Percentiles rank a stretch among this genome's conserved stretches.
These are phyloP conservation scores for Solanum chilense DNA, from an alignment of 257 asterid species.

Conservation along the genomic window DNA sequence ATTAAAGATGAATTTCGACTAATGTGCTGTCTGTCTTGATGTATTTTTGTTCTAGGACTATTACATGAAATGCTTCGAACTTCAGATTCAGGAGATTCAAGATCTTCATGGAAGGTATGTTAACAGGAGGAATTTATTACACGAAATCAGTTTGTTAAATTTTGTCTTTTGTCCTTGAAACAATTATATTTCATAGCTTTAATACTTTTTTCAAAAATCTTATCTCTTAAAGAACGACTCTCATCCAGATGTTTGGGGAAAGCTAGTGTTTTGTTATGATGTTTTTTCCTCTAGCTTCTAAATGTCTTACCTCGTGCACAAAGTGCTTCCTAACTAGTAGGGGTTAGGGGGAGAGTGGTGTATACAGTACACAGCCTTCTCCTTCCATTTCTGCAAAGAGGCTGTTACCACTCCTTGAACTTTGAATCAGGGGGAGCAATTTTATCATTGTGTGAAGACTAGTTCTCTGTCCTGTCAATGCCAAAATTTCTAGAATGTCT, in stretches of 20 bases:
- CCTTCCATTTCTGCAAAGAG: background rate
- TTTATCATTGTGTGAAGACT: background rate
- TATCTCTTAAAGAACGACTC: background rate
- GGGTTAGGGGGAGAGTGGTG: background rate
- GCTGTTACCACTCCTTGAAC: background rate
- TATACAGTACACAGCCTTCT: background rate
- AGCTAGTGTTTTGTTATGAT: background rate
- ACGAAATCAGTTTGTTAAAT: background rate
- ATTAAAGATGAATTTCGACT: background rate
- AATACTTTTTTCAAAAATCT: background rate
- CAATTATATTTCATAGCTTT: background rate
- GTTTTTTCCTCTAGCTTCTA: background rate
- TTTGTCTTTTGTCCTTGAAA: background rate
- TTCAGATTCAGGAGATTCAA: conserved; percentile 53
- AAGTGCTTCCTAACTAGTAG: background rate
- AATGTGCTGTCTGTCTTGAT: background rate
- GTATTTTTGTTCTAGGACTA: conserved; percentile 40
- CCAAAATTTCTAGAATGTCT: background rate
- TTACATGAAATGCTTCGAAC: conserved; percentile 82
- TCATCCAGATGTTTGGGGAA: background rate
- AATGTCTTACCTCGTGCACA: background rate
- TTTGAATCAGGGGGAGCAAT: background rate
- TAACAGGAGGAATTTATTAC: background rate
- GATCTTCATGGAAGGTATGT: conserved; percentile 90
- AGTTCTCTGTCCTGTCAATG: background rate